Percentiles rank a stretch among this genome's conserved stretches.
Evolutionary conservation across 2,329 filamentous ascomycete species (phyloP).

Genomic region (Phialemoniopsis sp.): DNA sequence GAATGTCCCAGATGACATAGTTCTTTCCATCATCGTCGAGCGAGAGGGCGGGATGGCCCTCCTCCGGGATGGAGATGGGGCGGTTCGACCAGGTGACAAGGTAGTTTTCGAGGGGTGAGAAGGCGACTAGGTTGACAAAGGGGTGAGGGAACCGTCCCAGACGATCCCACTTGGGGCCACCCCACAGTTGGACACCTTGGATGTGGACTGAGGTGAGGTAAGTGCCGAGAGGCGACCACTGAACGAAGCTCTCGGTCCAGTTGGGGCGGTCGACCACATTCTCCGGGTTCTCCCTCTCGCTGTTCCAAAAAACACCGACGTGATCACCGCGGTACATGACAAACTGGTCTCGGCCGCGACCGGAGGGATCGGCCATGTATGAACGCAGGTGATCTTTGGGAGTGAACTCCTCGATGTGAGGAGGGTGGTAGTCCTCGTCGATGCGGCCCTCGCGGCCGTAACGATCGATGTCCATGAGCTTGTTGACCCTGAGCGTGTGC

Average conservation of each 20-base stretch:
- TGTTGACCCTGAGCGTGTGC: conserved; percentile 94
- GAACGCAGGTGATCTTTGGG: conserved; percentile 94
- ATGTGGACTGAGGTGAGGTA: conserved; percentile 92
- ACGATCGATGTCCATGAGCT: conserved; percentile 95
- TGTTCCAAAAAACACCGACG: conserved; percentile 97
- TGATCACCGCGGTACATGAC: conserved; percentile 89
- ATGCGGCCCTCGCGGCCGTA: conserved; percentile 92
- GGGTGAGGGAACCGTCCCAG: conserved; percentile 93
- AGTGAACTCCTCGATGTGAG: conserved; percentile 77
- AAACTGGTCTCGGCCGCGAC: conserved; percentile 88
- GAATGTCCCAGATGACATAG: conserved; percentile 98
- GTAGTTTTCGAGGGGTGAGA: conserved; percentile 90
- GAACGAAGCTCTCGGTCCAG: conserved; percentile 97
- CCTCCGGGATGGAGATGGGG: conserved; percentile 87
- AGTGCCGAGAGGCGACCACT: conserved; percentile 95
- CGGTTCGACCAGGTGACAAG: conserved; percentile 95
- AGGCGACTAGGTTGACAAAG: conserved; percentile 92
- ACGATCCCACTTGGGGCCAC: conserved; percentile 81
- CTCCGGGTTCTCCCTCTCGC: conserved; percentile 87
- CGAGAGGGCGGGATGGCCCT: conserved; percentile 76
- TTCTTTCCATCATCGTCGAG: conserved; percentile 98
- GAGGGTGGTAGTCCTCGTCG: conserved; percentile 83
- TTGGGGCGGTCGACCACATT: conserved; percentile 85
- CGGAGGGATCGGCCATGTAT: conserved; percentile 78
- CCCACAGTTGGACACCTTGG: conserved; percentile 97